Percentiles rank a stretch among this genome's conserved stretches.
Evolutionary conservation across 345 rosid genomes (phyloP).

Genomic region (Salix koriyanagi): DNA sequence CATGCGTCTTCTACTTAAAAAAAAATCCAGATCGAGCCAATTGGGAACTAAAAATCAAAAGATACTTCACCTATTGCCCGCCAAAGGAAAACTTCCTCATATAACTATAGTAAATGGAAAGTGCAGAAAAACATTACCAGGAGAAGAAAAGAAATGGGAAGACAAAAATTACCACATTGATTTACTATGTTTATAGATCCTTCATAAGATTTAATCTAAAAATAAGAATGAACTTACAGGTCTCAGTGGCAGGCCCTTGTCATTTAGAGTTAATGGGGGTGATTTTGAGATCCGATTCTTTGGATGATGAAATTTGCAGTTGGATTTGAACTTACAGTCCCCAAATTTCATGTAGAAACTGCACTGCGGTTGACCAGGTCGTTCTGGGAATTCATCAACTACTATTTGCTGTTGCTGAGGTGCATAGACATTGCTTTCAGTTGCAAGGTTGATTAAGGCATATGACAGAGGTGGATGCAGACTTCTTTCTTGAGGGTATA

Average conservation of each 20-base stretch:
- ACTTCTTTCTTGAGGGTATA: constrained; percentile 50
- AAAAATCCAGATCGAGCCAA: not conserved
- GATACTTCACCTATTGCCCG: not conserved
- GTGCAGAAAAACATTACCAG: not conserved
- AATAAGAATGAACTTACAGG: constrained; percentile 58
- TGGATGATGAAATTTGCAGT: constrained; percentile 90
- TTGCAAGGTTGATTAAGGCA: constrained; percentile 33
- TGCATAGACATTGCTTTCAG: constrained; percentile 40
- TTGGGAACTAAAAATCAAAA: not conserved
- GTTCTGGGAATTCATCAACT: constrained; percentile 79
- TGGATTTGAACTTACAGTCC: constrained; percentile 78
- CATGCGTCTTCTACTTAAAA: not conserved
- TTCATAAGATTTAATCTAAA: not conserved
- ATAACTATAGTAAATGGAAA: not conserved
- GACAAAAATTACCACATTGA: not conserved
- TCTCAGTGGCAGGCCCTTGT: constrained; percentile 91
- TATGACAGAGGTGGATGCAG: constrained; percentile 46
- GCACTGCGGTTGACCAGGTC: constrained; percentile 94
- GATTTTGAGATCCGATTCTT: constrained; percentile 47
- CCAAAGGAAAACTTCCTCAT: not conserved
- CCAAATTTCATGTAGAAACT: constrained; percentile 73
- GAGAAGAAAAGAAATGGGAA: not conserved
- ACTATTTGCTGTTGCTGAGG: constrained; percentile 45
- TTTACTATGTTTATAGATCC: not conserved
- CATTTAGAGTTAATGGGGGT: constrained; percentile 54